phyloP scores from a whole-genome alignment of 768 basidiomycete genomes.

The Filobasidium wieringae region DNA sequence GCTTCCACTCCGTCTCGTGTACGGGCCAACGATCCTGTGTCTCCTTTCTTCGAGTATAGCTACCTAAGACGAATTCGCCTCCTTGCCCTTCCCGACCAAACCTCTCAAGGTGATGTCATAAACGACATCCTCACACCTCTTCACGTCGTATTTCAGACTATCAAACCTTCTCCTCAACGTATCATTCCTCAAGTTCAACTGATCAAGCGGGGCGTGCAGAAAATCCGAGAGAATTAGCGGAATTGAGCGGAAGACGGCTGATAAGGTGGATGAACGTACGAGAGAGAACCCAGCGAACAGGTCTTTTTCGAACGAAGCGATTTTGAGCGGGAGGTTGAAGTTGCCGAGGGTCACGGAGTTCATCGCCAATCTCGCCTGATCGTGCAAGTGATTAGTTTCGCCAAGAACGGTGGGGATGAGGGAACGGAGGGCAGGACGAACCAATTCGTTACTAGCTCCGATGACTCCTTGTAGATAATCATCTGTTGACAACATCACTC shows the following conservation, averaged over 20 bases:
- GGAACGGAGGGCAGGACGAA: slow-evolving; percentile 16
- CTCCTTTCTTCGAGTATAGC: too few relatives aligned
- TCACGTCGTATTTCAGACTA: slow-evolving; percentile 42
- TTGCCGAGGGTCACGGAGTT: slow-evolving; percentile 41
- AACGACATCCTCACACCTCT: slow-evolving; percentile 42
- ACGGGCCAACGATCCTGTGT: too few relatives aligned
- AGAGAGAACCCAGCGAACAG: slow-evolving; percentile 40
- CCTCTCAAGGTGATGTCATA: slow-evolving; percentile 40
- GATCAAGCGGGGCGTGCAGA: neutral
- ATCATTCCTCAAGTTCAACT: slow-evolving; percentile 43
- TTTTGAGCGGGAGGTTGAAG: slow-evolving; percentile 38
- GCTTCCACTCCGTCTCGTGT: too few relatives aligned
- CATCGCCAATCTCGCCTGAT: slow-evolving; percentile 37
- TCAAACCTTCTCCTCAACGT: slow-evolving; percentile 40
- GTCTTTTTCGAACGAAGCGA: slow-evolving; percentile 42
- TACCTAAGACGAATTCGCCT: too few relatives aligned
- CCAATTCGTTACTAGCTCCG: slow-evolving; percentile 40
- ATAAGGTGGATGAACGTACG: slow-evolving; percentile 11
- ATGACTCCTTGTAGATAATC: slow-evolving; percentile 43
- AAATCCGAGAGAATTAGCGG: neutral
- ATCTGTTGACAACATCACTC: slow-evolving; percentile 39
- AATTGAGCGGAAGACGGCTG: neutral
- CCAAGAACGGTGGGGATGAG: neutral
- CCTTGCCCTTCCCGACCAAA: slow-evolving; percentile 15
- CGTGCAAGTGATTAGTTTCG: neutral